Conservation (phyloP, 164 flowering plant species). For the Piper betle region DNA sequence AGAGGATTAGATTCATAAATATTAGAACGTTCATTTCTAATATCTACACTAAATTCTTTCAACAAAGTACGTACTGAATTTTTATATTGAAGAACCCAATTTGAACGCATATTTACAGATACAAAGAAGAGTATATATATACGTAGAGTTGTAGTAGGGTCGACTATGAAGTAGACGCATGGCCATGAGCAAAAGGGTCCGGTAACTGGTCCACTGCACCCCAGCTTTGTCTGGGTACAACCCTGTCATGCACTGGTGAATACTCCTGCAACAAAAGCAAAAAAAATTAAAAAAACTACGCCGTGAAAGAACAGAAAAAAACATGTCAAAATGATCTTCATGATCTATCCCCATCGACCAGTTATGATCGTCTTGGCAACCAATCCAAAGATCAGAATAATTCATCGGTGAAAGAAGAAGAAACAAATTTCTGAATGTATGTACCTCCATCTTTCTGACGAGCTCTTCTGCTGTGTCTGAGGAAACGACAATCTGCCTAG, state of each 20-base stretch:
- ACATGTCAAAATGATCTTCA: neutral
- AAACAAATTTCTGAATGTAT: neutral
- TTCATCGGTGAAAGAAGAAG: neutral
- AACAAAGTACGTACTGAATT: too few species aligned
- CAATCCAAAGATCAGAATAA: too few species aligned
- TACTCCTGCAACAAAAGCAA: conserved; percentile 10
- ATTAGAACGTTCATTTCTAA: too few species aligned
- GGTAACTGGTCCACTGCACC: conserved; percentile 6
- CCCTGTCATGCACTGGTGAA: conserved; percentile 11
- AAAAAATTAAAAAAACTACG: neutral
- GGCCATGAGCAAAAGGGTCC: conserved; percentile 28
- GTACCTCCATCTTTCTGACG: conserved; percentile 32
- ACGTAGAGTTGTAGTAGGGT: too few species aligned
- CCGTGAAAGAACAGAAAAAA: neutral
- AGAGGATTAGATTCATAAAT: too few species aligned
- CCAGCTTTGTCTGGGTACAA: conserved; percentile 12
- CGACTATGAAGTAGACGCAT: neutral
- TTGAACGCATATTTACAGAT: too few species aligned
- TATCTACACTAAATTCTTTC: too few species aligned
- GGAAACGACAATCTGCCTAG: conserved; percentile 28
- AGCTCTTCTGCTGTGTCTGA: conserved; percentile 30
- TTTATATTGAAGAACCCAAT: too few species aligned
- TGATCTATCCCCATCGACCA: too few species aligned
- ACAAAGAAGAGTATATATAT: neutral
- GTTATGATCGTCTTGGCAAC: too few species aligned